Base-by-base conservation (phyloP, 2,329 filamentous ascomycete species). In the Knufia petricola region DNA sequence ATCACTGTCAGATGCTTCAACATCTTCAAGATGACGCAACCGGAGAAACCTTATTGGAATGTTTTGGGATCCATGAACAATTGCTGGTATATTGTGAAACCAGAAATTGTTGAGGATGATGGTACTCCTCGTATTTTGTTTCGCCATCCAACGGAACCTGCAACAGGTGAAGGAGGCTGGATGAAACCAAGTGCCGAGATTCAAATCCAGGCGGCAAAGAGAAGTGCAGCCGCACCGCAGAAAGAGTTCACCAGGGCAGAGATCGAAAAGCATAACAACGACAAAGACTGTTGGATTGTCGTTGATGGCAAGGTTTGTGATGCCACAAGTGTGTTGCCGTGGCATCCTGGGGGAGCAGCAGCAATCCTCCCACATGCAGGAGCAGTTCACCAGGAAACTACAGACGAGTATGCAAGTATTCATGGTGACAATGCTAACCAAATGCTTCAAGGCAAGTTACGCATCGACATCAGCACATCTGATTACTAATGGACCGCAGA, bases 31-130 rank as follows among this genome's bases (percentile, higher is more conserved):
- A 73, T 73, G 50, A 73, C 70, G 1, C 73, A 77, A 52, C 73
- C 73, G 1, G 56, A 66, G 50, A 59, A 64, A 17, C 64, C 65
- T 3, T 61, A 58, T 3, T 76, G 73, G 73, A 76, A 75, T 50
- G 62, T 72, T 1, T 66, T 71, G 67, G 62, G 62, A 61, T 75
- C 76, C 70, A 75, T 77, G 73, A 77, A 76, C 58, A 76, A 76
- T 38, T 69, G 67, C 52, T 73, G 69, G 68, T 75, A 75, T 51
- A 51, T 59, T 1, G 67, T 76, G 10, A 67, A 66, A 40, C 60
- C 0, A 58, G 64, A n/a, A 59, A 61, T 10, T 52, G 7, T 30
- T 13, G 28, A 30, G 7, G 28, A 30, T 7, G 60, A 13, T 55
- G 66, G 1, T 59, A 62, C 6, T 59, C 63, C 1, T 55, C 57